Evolutionary conservation across 2,329 filamentous ascomycete species (phyloP), one percentile per base, ranked within the genome.

Genomic region (Colletotrichum eremochloae): DNA sequence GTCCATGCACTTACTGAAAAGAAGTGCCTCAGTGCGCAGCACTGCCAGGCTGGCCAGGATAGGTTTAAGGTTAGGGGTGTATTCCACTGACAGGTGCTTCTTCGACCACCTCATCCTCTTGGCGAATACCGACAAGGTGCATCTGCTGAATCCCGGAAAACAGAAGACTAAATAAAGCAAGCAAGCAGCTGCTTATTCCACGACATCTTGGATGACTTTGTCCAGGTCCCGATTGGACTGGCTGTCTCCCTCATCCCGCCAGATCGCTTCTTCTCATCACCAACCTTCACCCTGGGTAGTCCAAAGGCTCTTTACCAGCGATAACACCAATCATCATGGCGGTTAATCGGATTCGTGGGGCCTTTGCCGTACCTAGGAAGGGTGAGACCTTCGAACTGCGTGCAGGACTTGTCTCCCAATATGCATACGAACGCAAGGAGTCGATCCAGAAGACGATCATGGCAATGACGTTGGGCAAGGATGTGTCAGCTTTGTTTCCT

Each of bases 381-480:
- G 96, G 96, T 82, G 96, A 99, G 86, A 99, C 96, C 20, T 98
- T 97, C 82, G 96, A 99, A 87, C 86, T 99, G 84, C 93, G 96
- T 82, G 94, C 96, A 75, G 96, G 96, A 50, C 87, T 99, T 82
- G 96, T 97, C 75, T 99, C 96, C 75, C 96, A 99, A 86, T 99
- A 98, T 92, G 96, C 96, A 73, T 98, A 97, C 85, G 96, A 99
- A 89, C 92, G 95, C 79, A 99, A 99, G 84, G 96, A 99, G 86
- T 94, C 96, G 33, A 99, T 99, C 78, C 96, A 99, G 82, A 98
- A 97, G 88, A 99, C 96, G 75, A 99, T 99, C 85, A 98, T 98
- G 95, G 95, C 96, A 81, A 99, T 99, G 96, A 99, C 96, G 1
- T 83, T 99, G 77, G 96, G 96, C 82, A 99, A 99, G 84, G 96